Conservation (phyloP, 257 asterid genomes). For the Scutellaria baicalensis region DNA sequence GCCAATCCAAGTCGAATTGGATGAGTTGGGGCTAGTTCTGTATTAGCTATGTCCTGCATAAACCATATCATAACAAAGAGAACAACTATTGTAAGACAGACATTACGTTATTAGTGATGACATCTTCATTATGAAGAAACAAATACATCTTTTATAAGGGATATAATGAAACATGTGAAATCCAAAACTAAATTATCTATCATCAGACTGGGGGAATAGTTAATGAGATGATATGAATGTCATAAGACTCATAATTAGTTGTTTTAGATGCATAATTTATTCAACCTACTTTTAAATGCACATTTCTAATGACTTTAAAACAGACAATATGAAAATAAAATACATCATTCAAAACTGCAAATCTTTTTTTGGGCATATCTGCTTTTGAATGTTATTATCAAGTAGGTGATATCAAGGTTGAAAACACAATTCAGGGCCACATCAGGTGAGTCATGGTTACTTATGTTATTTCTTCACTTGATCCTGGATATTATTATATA, state of each 20-base stretch:
- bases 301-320: neutral
- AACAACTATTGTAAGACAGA: neutral
- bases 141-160: neutral
- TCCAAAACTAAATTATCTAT: neutral
- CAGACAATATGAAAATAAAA: neutral
- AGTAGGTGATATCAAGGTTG: neutral
- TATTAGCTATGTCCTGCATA: constrained; percentile 40
- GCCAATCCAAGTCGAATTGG: constrained; percentile 53
- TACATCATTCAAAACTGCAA: neutral
- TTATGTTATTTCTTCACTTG: too few species aligned
- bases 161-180: neutral
- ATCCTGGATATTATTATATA: too few species aligned
- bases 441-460: too few species aligned
- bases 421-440: too few species aligned
- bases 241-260: neutral
- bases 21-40: constrained; percentile 52
- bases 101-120: neutral
- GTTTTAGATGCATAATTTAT: neutral
- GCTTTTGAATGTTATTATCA: neutral
- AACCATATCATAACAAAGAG: neutral
- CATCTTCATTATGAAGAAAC: neutral
- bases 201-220: neutral
- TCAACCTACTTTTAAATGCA: neutral
- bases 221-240: neutral
- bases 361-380: neutral